These are phyloP conservation scores for Daldinia caldariorum DNA, from an alignment of 495 filamentous ascomycete species.

Conservation along the genomic window DNA sequence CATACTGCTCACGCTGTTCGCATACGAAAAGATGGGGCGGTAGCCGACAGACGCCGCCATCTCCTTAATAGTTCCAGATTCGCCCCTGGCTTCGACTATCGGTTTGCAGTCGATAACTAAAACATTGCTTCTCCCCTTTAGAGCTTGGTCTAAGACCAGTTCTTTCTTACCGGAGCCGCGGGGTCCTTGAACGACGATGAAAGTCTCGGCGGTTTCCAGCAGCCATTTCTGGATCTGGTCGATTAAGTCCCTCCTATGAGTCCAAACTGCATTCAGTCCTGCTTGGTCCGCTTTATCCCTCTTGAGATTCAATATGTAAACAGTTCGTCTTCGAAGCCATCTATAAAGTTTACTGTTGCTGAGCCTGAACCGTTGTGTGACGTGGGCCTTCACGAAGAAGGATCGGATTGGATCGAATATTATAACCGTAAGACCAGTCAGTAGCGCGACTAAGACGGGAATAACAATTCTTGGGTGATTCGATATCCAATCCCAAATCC, in stretches of 20 bases:
- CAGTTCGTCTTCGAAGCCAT: constrained; percentile 84
- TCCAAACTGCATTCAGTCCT: constrained; percentile 83
- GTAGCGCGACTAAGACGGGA: constrained; percentile 77
- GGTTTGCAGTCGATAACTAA: constrained; percentile 95
- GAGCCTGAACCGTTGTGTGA: constrained; percentile 78
- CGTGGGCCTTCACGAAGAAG: constrained; percentile 88
- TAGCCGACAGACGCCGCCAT: constrained; percentile 90
- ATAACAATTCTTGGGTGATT: constrained; percentile 90
- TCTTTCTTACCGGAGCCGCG: constrained; percentile 91
- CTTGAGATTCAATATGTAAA: constrained; percentile 67
- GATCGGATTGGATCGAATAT: constrained; percentile 93
- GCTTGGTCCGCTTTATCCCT: constrained; percentile 68
- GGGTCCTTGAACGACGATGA: constrained; percentile 93
- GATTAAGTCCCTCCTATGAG: constrained; percentile 83
- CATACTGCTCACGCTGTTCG: constrained; percentile 92
- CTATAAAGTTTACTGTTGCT: constrained; percentile 74
- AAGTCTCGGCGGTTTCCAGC: constrained; percentile 85
- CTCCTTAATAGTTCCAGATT: constrained; percentile 84
- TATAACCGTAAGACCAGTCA: constrained; percentile 86
- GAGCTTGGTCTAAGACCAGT: constrained; percentile 82
- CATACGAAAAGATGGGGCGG: constrained; percentile 92
- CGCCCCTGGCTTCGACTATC: constrained; percentile 89
- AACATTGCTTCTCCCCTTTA: constrained; percentile 79
- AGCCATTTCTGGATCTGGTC: constrained; percentile 86
- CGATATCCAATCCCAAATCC: constrained; percentile 88